A percentile compares a stretch with the other conserved stretches of the same genome.
These are phyloP conservation scores for Poronia punctata DNA, from an alignment of 495 filamentous ascomycete genomes.

Conservation along the genomic window DNA sequence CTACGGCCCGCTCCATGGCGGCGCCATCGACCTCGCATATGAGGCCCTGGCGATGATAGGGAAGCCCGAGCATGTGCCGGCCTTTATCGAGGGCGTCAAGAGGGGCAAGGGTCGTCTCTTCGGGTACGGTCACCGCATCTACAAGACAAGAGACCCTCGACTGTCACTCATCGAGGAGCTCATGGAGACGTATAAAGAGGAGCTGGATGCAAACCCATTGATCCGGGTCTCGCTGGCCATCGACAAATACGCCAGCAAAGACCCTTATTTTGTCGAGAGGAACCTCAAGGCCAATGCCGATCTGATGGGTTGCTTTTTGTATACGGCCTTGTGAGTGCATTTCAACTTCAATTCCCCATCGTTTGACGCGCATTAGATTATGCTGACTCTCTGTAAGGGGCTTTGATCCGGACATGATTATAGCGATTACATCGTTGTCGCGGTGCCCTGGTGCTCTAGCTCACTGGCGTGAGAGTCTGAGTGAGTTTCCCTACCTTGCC, in stretches of 20 bases:
- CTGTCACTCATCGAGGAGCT: slow-evolving; percentile 41
- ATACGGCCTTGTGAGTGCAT: slow-evolving; percentile 33
- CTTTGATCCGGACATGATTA: slow-evolving; percentile 23
- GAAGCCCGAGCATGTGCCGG: slow-evolving; percentile 37
- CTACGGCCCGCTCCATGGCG: slow-evolving; percentile 52
- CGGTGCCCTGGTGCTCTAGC: slow-evolving; percentile 22
- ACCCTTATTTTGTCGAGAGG: slow-evolving; percentile 45
- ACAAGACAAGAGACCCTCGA: slow-evolving; percentile 48
- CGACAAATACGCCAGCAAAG: slow-evolving; percentile 39
- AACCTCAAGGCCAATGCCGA: slow-evolving; percentile 52
- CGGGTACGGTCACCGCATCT: slow-evolving; percentile 55
- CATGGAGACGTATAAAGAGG: slow-evolving; percentile 35
- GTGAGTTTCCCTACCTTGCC: slow-evolving; percentile 12
- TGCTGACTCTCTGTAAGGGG: slow-evolving; percentile 17
- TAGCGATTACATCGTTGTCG: slow-evolving; percentile 19
- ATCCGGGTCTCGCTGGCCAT: slow-evolving; percentile 46
- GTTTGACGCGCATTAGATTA: too few species aligned
- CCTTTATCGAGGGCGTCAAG: slow-evolving; percentile 46
- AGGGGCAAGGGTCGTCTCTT: slow-evolving; percentile 45
- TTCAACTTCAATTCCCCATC: background rate
- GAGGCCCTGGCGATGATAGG: slow-evolving; percentile 43
- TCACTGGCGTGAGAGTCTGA: slow-evolving; percentile 28
- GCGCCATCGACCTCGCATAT: slow-evolving; percentile 50
- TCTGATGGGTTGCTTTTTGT: slow-evolving; percentile 51
- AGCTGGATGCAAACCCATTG: slow-evolving; percentile 32